Conservation (phyloP, 1,284 basidiomycete species). For the Cutaneotrichosporon sp. region DNA sequence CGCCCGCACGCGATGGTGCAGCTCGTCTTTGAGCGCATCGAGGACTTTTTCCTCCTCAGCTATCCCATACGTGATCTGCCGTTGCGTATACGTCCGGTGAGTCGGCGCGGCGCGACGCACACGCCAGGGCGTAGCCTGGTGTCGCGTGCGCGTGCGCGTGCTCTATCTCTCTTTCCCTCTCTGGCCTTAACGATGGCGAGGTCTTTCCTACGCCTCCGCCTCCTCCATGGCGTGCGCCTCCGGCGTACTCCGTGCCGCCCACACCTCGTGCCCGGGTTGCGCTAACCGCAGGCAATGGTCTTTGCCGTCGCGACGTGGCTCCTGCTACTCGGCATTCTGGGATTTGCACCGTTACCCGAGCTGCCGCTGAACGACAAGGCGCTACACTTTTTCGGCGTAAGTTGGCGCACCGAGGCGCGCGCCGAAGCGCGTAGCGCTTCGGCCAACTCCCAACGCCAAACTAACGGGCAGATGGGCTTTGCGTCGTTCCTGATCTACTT, state of each 20-base stretch:
- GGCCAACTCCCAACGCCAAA: too few species aligned
- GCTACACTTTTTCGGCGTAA: constrained; percentile 46
- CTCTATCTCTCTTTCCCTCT: too few species aligned
- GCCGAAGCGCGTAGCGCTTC: too few species aligned
- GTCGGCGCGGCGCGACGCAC: constrained; percentile 9
- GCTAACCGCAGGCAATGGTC: constrained; percentile 34
- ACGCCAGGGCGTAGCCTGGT: neutral
- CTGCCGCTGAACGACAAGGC: constrained; percentile 47
- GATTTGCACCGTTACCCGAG: constrained; percentile 41
- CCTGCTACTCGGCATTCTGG: constrained; percentile 41
- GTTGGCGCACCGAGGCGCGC: too few species aligned
- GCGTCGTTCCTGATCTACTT: constrained; percentile 46
- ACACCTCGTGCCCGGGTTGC: neutral
- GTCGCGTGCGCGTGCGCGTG: too few species aligned
- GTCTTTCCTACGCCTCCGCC: too few species aligned
- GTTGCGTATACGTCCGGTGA: constrained; percentile 42
- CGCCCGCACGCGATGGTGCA: constrained; percentile 35
- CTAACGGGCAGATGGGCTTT: constrained; percentile 40
- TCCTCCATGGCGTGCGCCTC: too few species aligned
- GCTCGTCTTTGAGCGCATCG: constrained; percentile 24
- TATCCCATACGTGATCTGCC: constrained; percentile 39
- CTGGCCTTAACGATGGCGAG: too few species aligned
- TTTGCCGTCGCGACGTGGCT: constrained; percentile 44
- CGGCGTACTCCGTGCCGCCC: too few species aligned
- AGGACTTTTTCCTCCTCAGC: constrained; percentile 29